Percentiles rank a stretch among this genome's conserved stretches.
Conservation (phyloP, 768 basidiomycete species). For the Boletus eberwhitei region DNA sequence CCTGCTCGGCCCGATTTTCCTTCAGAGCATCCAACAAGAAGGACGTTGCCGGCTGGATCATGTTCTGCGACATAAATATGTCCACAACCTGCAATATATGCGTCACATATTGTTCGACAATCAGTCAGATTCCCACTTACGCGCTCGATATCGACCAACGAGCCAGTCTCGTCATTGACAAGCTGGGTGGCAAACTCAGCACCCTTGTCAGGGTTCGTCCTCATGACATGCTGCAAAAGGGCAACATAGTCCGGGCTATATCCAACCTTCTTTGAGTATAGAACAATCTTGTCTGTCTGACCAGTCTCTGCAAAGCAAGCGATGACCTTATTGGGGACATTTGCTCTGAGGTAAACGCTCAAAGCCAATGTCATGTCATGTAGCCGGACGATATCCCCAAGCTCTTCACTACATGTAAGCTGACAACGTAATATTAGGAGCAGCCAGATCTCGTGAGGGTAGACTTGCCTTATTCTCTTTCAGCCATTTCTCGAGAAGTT, state of each 20-base stretch:
- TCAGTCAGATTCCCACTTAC: conserved; percentile 39
- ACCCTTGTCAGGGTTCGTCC: conserved; percentile 95
- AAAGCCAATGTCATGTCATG: conserved; percentile 97
- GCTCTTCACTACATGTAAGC: conserved; percentile 98
- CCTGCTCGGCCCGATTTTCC: conserved; percentile 98
- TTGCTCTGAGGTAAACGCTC: conserved; percentile 95
- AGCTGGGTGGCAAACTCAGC: conserved; percentile 96
- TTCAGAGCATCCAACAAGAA: conserved; percentile 97
- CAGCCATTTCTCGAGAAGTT: conserved; percentile 96
- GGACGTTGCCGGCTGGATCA: conserved; percentile 98
- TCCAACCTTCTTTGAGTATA: conserved; percentile 96
- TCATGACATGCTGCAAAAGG: conserved; percentile 93
- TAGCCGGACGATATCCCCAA: conserved; percentile 92
- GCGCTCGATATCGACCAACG: conserved; percentile 90
- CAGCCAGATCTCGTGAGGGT: conserved; percentile 1
- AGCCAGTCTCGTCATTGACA: conserved; percentile 89
- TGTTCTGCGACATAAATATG: conserved; percentile 99
- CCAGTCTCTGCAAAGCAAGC: conserved; percentile 99
- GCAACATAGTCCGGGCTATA: conserved; percentile 91
- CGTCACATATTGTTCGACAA: not conserved
- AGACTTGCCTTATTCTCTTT: conserved; percentile 92
- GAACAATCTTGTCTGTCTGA: conserved; percentile 95
- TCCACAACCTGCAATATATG: conserved; percentile 72
- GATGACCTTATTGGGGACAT: conserved; percentile 97
- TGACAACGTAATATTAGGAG: conserved; percentile 31